Evolutionary conservation across 345 rosid species (phyloP).

Genomic region (Corchorus capsularis): DNA sequence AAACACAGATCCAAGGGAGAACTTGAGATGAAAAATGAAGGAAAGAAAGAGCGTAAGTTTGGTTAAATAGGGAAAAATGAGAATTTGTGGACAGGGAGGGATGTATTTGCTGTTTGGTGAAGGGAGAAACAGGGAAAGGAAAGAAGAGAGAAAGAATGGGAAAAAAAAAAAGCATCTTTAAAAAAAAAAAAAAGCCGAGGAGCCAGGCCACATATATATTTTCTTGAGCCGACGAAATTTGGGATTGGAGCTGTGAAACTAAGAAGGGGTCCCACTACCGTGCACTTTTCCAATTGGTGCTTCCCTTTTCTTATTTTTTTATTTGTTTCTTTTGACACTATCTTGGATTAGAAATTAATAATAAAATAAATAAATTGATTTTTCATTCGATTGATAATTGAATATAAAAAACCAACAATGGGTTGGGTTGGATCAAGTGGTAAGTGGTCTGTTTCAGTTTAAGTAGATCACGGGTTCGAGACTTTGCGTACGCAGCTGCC

Average conservation of each 20-base stretch:
- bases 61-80: neutral
- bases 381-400: too few species aligned
- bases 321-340: neutral
- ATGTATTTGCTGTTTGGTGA: neutral
- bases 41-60: too few species aligned
- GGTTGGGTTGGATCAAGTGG: too few species aligned
- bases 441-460: too few species aligned
- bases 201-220: conserved; percentile 11
- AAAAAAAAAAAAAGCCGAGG: neutral
- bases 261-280: neutral
- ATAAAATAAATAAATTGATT: too few species aligned
- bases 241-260: neutral
- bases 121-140: neutral
- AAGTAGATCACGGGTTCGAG: too few species aligned
- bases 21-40: neutral
- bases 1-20: neutral
- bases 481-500: too few species aligned
- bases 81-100: neutral
- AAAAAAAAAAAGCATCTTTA: neutral
- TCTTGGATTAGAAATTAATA: neutral
- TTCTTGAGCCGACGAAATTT: neutral
- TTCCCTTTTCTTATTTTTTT: neutral
- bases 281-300: conserved; percentile 6
- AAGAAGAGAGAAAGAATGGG: too few species aligned
- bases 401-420: too few species aligned